These are phyloP conservation scores for Colletotrichum sp. DNA, from an alignment of 2,329 filamentous ascomycete species.

Conservation along the genomic window DNA sequence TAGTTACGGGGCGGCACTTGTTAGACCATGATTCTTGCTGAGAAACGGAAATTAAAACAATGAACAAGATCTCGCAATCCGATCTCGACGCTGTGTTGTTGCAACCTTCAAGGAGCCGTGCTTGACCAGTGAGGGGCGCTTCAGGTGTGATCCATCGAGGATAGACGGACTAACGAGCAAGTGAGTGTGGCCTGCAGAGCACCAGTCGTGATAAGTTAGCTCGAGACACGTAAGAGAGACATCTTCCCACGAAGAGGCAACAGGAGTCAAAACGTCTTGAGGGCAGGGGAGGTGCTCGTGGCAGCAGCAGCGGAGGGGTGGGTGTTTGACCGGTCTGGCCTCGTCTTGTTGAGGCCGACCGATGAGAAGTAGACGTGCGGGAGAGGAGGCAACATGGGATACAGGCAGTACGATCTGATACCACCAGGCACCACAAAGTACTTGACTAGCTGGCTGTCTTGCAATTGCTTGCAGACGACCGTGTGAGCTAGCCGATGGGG, in stretches of 20 bases:
- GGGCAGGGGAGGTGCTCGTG: not conserved
- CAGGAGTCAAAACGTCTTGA: not conserved
- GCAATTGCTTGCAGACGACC: conserved; percentile 9
- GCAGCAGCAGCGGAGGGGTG: not conserved
- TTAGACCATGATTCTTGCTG: conserved; percentile 25
- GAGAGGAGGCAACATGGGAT: conserved; percentile 16
- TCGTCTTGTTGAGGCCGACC: conserved; percentile 16
- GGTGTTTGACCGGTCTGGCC: conserved; percentile 12
- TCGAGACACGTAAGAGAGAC: not conserved
- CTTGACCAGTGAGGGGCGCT: not conserved
- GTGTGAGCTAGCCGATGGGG: not conserved
- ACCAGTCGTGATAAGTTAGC: not conserved
- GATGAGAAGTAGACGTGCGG: not conserved
- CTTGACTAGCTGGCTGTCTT: not conserved
- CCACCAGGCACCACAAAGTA: conserved; percentile 13
- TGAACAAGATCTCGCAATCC: conserved; percentile 1
- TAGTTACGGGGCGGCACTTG: conserved; percentile 38
- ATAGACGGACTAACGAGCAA: not conserved
- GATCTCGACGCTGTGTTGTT: conserved; percentile 14
- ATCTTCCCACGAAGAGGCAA: conserved; percentile 5
- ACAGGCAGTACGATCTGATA: conserved; percentile 6
- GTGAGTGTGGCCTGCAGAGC: not conserved
- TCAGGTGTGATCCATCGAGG: conserved; percentile 7
- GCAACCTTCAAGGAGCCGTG: not conserved
- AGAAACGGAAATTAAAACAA: not conserved